Base-by-base conservation (phyloP, 345 rosid genomes). In the Lenwebbia sp. region DNA sequence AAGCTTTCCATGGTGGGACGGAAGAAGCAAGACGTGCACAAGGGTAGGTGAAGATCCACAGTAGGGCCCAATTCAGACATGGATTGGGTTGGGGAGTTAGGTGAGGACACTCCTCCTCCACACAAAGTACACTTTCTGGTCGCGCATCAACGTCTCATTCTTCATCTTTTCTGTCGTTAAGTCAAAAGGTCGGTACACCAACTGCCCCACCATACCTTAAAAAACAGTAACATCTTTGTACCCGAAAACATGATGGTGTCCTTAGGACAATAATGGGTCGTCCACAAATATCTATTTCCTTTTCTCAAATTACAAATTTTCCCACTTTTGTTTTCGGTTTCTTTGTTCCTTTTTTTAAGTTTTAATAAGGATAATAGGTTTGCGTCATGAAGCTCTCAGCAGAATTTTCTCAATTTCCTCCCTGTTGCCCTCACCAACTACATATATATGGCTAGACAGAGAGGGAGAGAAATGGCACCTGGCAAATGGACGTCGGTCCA, bases 41-140 rank as follows among this genome's bases (percentile, higher is more conserved):
- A n/a, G 17, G 37, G 54, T 56, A 41, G 85, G 75, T 84, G 53
- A 58, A 58, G 85, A 41, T 52, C 44, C 47, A n/a, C 28, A 14
- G 44, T 19, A 56, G 57, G 57, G 60, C 26, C 84, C 84, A 50
- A 23, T 17, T 74, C 10, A 51, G 85, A 54, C 37, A 57, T 1
- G 54, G 75, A 60, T 13, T 52, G 54, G 84, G 50, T 49, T 49
- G 50, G 65, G 85, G 84, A 83, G 90, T 90, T 52, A 37, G 94
- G 94, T 90, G 88, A 84, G 85, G 86, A 49, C 26, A 44, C n/a
- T 33, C 40, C 41, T 3, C 54, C 26, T 87, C 89, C 91, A 41
- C 83, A 83, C 54, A 58, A 8, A 15, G 6, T 0, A 9, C 26
- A 15, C 17, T 15, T 28, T 7, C 17, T 4, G 76, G 17, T 7